These are phyloP conservation scores for Penicillium hordei DNA, from an alignment of 2,329 filamentous ascomycete species.

Conservation along the genomic window DNA sequence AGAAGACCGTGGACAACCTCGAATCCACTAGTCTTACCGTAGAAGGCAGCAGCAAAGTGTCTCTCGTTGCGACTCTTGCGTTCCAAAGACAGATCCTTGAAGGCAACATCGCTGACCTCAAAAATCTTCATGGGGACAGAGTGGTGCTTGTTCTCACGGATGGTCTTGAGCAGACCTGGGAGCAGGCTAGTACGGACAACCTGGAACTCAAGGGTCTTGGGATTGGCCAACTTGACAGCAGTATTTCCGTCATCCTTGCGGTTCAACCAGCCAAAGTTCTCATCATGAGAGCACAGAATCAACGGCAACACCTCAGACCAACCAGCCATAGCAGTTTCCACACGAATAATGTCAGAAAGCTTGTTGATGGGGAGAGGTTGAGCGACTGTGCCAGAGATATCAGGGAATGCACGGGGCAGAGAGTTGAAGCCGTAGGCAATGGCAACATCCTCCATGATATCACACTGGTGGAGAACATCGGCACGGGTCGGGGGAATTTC, in stretches of 20 bases:
- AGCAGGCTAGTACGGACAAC: conserved; percentile 84
- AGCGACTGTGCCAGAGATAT: conserved; percentile 80
- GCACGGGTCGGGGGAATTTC: conserved; percentile 84
- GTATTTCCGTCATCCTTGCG: conserved; percentile 81
- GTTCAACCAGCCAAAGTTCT: conserved; percentile 96
- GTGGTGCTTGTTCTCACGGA: conserved; percentile 89
- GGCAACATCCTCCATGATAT: conserved; percentile 97
- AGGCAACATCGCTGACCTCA: conserved; percentile 85
- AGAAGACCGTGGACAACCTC: conserved; percentile 93
- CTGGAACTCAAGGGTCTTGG: conserved; percentile 91
- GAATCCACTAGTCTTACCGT: conserved; percentile 91
- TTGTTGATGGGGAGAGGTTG: conserved; percentile 91
- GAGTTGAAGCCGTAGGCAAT: conserved; percentile 98
- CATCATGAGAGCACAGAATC: conserved; percentile 94
- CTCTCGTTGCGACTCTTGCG: conserved; percentile 88
- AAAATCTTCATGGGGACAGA: conserved; percentile 88
- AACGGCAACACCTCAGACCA: conserved; percentile 96
- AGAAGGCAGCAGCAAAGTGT: conserved; percentile 94
- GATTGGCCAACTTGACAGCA: conserved; percentile 83
- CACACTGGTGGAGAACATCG: conserved; percentile 92
- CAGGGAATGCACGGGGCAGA: conserved; percentile 81
- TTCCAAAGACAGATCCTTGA: conserved; percentile 81
- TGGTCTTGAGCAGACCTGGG: conserved; percentile 87
- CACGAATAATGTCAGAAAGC: conserved; percentile 83
- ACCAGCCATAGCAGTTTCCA: conserved; percentile 87